Evolutionary conservation across 768 basidiomycete genomes (phyloP).

Genomic region (Agrocybe pediades): DNA sequence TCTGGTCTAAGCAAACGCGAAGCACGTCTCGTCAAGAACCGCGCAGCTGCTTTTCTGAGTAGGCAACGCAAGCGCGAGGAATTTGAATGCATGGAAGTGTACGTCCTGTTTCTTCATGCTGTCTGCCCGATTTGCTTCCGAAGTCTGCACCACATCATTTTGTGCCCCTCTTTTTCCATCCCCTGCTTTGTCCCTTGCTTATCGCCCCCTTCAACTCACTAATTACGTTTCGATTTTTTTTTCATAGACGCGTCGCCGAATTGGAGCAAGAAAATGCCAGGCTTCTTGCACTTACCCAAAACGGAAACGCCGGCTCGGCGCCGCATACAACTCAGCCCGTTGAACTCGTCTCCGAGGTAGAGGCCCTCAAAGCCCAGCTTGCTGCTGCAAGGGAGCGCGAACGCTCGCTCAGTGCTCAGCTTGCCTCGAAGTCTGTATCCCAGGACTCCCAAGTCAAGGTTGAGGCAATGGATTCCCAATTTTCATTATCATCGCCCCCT

Average conservation of each 20-base stretch:
- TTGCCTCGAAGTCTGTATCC: constrained; percentile 41
- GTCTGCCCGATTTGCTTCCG: constrained; percentile 12
- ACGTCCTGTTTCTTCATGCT: constrained; percentile 37
- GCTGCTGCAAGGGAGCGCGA: constrained; percentile 69
- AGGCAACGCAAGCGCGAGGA: constrained; percentile 91
- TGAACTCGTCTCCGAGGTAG: constrained; percentile 59
- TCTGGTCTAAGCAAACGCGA: constrained; percentile 88
- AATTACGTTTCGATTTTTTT: background rate
- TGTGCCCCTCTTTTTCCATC: constrained; percentile 8
- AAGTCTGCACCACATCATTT: no score
- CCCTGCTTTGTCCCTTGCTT: constrained; percentile 11
- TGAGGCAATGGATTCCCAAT: constrained; percentile 56
- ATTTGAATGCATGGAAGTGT: constrained; percentile 91
- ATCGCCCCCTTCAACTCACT: background rate
- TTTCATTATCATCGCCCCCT: constrained; percentile 45
- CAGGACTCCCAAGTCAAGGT: constrained; percentile 49
- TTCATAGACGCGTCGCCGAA: constrained; percentile 74
- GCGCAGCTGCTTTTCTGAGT: constrained; percentile 89
- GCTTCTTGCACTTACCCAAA: constrained; percentile 61
- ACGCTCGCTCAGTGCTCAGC: constrained; percentile 62
- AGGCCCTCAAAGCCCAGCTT: constrained; percentile 66
- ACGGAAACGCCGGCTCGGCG: constrained; percentile 30
- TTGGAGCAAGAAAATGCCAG: constrained; percentile 84
- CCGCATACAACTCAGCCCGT: constrained; percentile 24
- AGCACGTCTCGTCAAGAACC: constrained; percentile 89